phyloP scores from a whole-genome alignment of 305 asterid genomes.

The Fraxinus greggii region DNA sequence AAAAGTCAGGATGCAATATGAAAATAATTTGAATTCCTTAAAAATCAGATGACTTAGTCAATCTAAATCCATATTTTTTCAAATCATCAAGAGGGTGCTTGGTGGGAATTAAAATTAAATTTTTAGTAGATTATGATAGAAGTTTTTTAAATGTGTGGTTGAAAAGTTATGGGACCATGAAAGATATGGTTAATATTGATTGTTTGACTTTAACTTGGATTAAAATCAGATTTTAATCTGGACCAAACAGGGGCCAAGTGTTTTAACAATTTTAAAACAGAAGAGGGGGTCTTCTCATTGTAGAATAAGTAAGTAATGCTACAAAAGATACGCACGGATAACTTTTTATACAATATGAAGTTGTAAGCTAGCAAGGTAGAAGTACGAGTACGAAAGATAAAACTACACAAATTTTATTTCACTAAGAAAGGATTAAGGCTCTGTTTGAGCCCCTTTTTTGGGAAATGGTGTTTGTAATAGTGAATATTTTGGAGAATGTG shows the following conservation, averaged over 20 bases:
- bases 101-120: too few relatives aligned
- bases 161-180: too few relatives aligned
- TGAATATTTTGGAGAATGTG: not conserved
- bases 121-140: too few relatives aligned
- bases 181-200: too few relatives aligned
- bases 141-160: too few relatives aligned
- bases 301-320: not conserved
- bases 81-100: not conserved
- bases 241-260: not conserved
- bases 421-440: not conserved
- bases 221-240: too few relatives aligned
- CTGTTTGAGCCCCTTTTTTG: not conserved
- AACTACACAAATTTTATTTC: not conserved
- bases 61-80: not conserved
- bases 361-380: not conserved
- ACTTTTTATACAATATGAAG: not conserved
- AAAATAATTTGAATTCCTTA: not conserved
- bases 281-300: not conserved
- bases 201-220: too few relatives aligned
- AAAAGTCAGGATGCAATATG: not conserved
- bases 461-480: not conserved
- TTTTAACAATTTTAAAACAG: not conserved
- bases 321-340: not conserved
- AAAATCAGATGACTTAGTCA: not conserved
- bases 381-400: not conserved